Evolutionary conservation across 352 stramenopile species (phyloP).

Genomic region (Phytopythium vexans): DNA sequence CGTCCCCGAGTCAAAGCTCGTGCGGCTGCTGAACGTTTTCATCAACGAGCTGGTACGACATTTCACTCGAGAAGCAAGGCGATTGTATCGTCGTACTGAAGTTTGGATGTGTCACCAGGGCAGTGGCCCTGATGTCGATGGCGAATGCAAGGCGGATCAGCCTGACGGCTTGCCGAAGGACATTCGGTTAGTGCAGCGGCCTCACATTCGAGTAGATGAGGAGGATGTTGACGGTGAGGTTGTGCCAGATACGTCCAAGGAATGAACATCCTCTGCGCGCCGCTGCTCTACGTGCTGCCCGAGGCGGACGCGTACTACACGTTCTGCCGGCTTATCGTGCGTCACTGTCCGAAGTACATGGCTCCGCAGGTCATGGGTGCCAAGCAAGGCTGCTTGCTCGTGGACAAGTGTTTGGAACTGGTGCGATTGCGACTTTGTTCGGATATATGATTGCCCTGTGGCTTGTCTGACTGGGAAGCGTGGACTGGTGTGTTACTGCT

Average conservation of each 20-base stretch:
- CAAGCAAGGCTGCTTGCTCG: conserved; percentile 73
- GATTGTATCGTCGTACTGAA: not conserved
- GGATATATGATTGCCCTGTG: not conserved
- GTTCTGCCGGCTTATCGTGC: conserved; percentile 86
- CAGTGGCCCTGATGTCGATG: conserved; percentile 22
- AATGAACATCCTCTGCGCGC: conserved; percentile 90
- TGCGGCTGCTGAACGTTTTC: conserved; percentile 89
- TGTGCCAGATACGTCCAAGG: conserved; percentile 85
- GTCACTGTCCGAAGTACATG: conserved; percentile 90
- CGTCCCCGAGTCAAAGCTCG: conserved; percentile 90
- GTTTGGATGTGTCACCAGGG: not conserved
- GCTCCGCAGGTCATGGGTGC: conserved; percentile 83
- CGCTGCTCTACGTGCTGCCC: conserved; percentile 91
- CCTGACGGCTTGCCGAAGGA: conserved; percentile 31
- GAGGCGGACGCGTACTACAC: conserved; percentile 89
- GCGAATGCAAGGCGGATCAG: conserved; percentile 12
- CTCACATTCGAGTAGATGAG: conserved; percentile 1
- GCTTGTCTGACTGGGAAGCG: not conserved
- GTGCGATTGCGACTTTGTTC: conserved; percentile 12
- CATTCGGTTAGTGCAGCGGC: conserved; percentile 25
- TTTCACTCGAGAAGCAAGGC: not conserved
- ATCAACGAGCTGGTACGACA: conserved; percentile 72
- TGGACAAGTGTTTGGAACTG: conserved; percentile 79
- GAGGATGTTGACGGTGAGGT: not conserved
- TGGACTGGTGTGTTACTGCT: not conserved